Evolutionary conservation across 352 stramenopile species (phyloP).

Genomic region (Pythium angustatum): DNA sequence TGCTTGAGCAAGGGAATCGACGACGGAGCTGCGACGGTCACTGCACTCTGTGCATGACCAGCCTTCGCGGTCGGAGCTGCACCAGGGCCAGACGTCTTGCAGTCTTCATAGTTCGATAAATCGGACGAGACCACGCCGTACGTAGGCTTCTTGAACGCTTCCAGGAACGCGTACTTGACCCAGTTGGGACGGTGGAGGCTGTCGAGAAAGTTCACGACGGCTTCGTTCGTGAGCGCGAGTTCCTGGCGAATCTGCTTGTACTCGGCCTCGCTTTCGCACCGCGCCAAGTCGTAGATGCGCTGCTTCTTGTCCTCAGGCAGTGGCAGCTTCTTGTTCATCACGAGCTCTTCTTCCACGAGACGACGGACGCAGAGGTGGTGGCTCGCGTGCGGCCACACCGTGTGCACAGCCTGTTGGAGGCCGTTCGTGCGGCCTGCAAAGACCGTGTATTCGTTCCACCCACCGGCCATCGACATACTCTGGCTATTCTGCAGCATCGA

Average conservation of each 20-base stretch:
- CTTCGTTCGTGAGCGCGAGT: slow-evolving; percentile 53
- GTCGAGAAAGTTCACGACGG: slow-evolving; percentile 55
- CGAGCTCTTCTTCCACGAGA: slow-evolving; percentile 70
- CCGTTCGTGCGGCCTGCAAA: slow-evolving; percentile 58
- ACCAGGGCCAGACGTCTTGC: not conserved
- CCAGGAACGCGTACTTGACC: slow-evolving; percentile 81
- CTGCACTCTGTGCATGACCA: not conserved
- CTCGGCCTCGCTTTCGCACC: slow-evolving; percentile 69
- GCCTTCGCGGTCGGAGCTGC: not conserved
- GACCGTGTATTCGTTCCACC: slow-evolving; percentile 70
- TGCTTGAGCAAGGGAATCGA: slow-evolving; percentile 28
- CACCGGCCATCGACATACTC: slow-evolving; percentile 26
- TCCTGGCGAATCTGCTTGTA: slow-evolving; percentile 62
- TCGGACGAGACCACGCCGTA: slow-evolving; percentile 77
- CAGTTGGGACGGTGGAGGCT: slow-evolving; percentile 55
- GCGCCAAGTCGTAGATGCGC: slow-evolving; percentile 64
- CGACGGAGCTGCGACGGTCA: slow-evolving; percentile 8
- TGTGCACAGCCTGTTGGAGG: slow-evolving; percentile 51
- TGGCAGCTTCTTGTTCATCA: slow-evolving; percentile 56
- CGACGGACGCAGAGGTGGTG: slow-evolving; percentile 76
- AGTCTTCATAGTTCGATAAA: slow-evolving; percentile 31
- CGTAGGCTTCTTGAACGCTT: slow-evolving; percentile 61
- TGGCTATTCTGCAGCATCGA: slow-evolving; percentile 44
- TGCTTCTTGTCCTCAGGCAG: slow-evolving; percentile 70
- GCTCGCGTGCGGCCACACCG: slow-evolving; percentile 54